Evolutionary conservation across 2,329 filamentous ascomycete genomes (phyloP).

Genomic region (Xylariaceae sp.): DNA sequence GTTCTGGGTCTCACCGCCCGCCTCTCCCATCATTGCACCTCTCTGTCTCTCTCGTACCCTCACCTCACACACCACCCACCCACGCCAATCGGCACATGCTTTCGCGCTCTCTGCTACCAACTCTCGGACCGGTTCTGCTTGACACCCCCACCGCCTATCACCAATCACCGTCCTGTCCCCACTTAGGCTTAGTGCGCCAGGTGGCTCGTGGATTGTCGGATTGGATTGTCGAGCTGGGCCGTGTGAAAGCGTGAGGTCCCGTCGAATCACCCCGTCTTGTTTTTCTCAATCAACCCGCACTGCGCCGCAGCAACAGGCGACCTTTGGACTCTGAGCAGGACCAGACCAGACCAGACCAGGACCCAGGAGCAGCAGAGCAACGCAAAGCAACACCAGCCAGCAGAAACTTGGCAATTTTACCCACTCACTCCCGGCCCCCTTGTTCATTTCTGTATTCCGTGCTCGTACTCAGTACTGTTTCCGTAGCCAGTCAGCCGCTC

Average conservation of each 20-base stretch:
- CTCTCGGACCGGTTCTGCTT: conserved; percentile 8
- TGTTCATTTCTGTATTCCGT: conserved; percentile 2
- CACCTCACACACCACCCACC: not conserved
- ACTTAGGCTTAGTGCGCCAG: conserved; percentile 5
- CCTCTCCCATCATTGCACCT: not conserved
- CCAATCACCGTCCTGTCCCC: not conserved
- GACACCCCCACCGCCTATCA: conserved; percentile 1
- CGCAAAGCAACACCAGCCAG: not conserved
- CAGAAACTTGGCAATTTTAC: not conserved
- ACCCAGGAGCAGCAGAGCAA: not conserved
- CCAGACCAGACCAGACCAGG: no score
- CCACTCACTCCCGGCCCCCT: conserved; percentile 6
- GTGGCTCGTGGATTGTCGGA: not conserved
- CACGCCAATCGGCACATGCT: conserved; percentile 3
- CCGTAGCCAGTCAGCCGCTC: conserved; percentile 15
- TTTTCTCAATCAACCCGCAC: conserved; percentile 5
- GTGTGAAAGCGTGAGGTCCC: not conserved
- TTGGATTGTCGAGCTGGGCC: not conserved
- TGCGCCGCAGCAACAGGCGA: not conserved
- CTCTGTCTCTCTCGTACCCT: not conserved
- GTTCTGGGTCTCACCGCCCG: conserved; percentile 1
- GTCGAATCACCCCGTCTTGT: conserved; percentile 5
- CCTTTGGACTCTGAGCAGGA: not conserved
- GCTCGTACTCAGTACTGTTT: no score
- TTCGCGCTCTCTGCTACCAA: not conserved